Evolutionary conservation across 106 monocot species (phyloP), one percentile per base, ranked within the genome.

Genomic region (Xerophyta viscosa): DNA sequence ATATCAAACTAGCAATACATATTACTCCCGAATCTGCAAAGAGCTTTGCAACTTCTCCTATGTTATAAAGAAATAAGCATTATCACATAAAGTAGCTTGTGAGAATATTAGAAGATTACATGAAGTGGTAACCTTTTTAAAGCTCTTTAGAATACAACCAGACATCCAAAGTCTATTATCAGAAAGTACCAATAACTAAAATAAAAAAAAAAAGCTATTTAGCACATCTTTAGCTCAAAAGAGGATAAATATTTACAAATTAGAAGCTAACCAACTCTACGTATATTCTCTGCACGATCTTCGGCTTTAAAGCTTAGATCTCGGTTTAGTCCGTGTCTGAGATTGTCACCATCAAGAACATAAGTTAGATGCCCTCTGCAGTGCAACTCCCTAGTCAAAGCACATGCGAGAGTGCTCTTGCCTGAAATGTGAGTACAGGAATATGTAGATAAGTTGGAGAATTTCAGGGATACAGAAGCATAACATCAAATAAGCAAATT

Each of bases 11-110:
- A 18, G 83, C 83, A 58, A 92, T 92, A 58, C 92, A 92, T 57
- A 92, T 92, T 27, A 92, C 62, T 49, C 92, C 92, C 56, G 83
- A 76, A 83, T 92, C 92, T n/a, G 92, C 87, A 72, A 92, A 92
- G 10, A 92, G 82, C 47, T 92, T 92, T 57, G 92, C 87, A 41
- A 92, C 83, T 60, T 92, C 92, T 26, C 92, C 92, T 92, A 52
- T 18, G n/a, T n/a, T n/a, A 29, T 12, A 44, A 44, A 44, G 8
- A 7, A 7, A 46, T 17, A 46, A 46, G 20, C 46, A 46, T 2
- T n/a, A n/a, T n/a, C n/a, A n/a, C n/a, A n/a, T n/a, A n/a, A n/a
- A n/a, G n/a, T n/a, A n/a, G n/a, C n/a, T n/a, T n/a, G n/a, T n/a
- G n/a, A n/a, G n/a, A n/a, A n/a, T n/a, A n/a, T n/a, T n/a, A n/a